Base-by-base conservation (phyloP, 805 yeast genomes). In the Metschnikowia koreensis region DNA sequence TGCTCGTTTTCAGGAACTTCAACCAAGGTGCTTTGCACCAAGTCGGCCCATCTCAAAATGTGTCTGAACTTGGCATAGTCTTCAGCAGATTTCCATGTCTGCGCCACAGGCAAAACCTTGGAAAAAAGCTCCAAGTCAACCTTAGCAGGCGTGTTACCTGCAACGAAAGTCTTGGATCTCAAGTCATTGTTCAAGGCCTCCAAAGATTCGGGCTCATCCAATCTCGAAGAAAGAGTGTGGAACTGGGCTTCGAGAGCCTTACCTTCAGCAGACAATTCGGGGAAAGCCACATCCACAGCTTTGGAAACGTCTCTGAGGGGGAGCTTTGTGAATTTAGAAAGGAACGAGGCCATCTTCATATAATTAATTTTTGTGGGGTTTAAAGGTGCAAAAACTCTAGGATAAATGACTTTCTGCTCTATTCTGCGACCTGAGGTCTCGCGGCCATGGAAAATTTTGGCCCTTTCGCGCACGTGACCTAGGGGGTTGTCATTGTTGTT, bases 1-100 rank as follows among this genome's bases (percentile, higher is more conserved):
- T 82, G 76, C 46, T 81, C 80, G n/a, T 68, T 77, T 53, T 71
- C 79, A 47, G 81, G 77, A 34, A 85, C 81, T 13, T 77, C 77
- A 45, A 80, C 76, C 57, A 82, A 68, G 34, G 84, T 73, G 64
- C 84, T 81, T 74, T 94, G 98, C 53, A 94, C 72, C 60, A 89
- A 81, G 63, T 92, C 97, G 26, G 83, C 81, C 98, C 98, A 94
- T 80, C 99, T 87, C 55, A 90, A 72, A 53, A 93, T 77, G 70
- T 93, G 97, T 80, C 97, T 87, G 68, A 76, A 75, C 44, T 77
- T 70, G 44, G 85, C 83, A 58, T 84, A 71, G 39, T 84, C 81
- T 36, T 81, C 83, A 42, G 67, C 60, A 10, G 81, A 66, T 26
- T 79, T 70, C 81, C 89, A 81, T 54, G 76, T 70, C 48, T 75